A percentile compares a stretch with the other conserved stretches of the same genome.
These are phyloP conservation scores for Aspergillus nidulans DNA, from an alignment of 495 filamentous ascomycete species.

Conservation along the genomic window DNA sequence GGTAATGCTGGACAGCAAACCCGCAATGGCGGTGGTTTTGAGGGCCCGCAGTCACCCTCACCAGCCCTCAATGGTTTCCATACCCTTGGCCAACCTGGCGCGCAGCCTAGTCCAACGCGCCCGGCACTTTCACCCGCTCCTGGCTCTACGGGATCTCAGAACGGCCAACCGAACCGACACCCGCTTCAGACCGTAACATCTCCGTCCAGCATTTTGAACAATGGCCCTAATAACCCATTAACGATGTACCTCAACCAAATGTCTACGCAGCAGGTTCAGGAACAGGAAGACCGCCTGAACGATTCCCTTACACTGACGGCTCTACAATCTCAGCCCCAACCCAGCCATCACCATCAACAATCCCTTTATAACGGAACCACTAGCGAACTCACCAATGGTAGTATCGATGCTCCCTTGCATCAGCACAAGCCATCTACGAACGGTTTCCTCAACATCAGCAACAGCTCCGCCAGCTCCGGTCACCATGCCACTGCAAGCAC, in stretches of 20 bases:
- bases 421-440: conserved; percentile 55
- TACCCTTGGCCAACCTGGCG: conserved; percentile 54
- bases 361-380: conserved; percentile 46
- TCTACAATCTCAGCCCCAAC: conserved; percentile 64
- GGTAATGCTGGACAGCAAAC: conserved; percentile 56
- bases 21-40: conserved; percentile 46
- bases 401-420: conserved; percentile 43
- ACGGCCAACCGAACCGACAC: conserved; percentile 45
- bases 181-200: conserved; percentile 52
- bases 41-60: conserved; percentile 62
- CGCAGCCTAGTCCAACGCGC: conserved; percentile 66
- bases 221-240: conserved; percentile 77
- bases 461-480: conserved; percentile 53
- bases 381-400: conserved; percentile 54
- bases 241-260: conserved; percentile 92
- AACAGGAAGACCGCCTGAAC: conserved; percentile 49
- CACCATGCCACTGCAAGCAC: conserved; percentile 62
- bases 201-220: conserved; percentile 70
- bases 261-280: conserved; percentile 68
- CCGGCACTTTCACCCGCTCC: conserved; percentile 53
- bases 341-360: conserved; percentile 52
- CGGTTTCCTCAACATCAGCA: conserved; percentile 58
- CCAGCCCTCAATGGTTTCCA: conserved; percentile 46
- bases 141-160: conserved; percentile 52
- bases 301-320: conserved; percentile 48